Percentiles rank a stretch among this genome's conserved stretches.
These are phyloP conservation scores for Suillus alpinus DNA, from an alignment of 768 basidiomycete species.

Conservation along the genomic window DNA sequence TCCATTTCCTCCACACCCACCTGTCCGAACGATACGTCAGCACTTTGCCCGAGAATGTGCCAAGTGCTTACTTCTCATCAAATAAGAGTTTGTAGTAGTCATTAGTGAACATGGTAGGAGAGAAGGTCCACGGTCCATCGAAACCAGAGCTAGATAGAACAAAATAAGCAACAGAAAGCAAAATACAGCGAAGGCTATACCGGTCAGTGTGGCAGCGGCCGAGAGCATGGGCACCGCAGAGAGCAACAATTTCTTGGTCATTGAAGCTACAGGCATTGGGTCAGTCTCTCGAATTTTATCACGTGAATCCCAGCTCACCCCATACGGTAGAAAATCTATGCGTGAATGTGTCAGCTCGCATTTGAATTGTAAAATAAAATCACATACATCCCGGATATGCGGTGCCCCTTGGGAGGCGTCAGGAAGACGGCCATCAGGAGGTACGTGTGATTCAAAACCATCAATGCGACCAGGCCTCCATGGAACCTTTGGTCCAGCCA, in stretches of 20 bases:
- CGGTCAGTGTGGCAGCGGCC: slow-evolving; percentile 91
- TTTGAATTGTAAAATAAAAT: background rate
- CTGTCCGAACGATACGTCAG: slow-evolving; percentile 22
- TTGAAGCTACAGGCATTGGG: slow-evolving; percentile 54
- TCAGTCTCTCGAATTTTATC: background rate
- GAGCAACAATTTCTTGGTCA: slow-evolving; percentile 96
- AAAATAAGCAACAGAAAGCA: background rate
- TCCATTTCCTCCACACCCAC: slow-evolving; percentile 96
- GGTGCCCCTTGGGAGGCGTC: slow-evolving; percentile 81
- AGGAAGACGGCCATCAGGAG: slow-evolving; percentile 87
- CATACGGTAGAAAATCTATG: slow-evolving; percentile 71
- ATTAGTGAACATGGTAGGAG: slow-evolving; percentile 84
- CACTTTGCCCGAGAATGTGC: background rate
- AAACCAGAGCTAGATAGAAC: slow-evolving; percentile 58
- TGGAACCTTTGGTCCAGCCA: slow-evolving; percentile 87
- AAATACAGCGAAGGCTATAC: slow-evolving; percentile 22
- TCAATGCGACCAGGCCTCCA: slow-evolving; percentile 95
- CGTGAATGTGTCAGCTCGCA: background rate
- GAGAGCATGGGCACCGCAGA: slow-evolving; percentile 91
- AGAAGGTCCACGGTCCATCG: slow-evolving; percentile 94
- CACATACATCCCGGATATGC: slow-evolving; percentile 70
- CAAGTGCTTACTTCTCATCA: slow-evolving; percentile 64
- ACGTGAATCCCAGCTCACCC: slow-evolving; percentile 36
- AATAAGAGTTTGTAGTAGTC: slow-evolving; percentile 85
- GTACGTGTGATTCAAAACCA: slow-evolving; percentile 68